Evolutionary conservation across 345 rosid genomes (phyloP).

Genomic region (Dovyalis caffra): DNA sequence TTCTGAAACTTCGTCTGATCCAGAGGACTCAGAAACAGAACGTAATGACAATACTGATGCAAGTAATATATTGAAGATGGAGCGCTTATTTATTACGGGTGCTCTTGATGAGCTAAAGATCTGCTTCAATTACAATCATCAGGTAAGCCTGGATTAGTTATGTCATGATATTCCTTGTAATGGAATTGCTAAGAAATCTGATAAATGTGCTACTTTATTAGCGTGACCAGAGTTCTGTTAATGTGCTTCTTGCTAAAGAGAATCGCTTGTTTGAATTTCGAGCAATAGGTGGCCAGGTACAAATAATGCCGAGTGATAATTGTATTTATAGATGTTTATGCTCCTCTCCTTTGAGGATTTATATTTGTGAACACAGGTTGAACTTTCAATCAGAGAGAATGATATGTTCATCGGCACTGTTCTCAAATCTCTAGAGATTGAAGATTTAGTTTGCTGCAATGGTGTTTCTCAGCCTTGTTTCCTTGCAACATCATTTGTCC

Average conservation of each 20-base stretch:
- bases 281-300: conserved; percentile 95
- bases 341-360: conserved; percentile 24
- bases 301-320: conserved; percentile 11
- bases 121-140: conserved; percentile 59
- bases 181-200: conserved; percentile 29
- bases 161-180: conserved; percentile 20
- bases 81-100: conserved; percentile 73
- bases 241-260: conserved; percentile 81
- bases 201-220: conserved; percentile 33
- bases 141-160: conserved; percentile 43
- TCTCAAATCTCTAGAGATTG: conserved; percentile 89
- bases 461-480: conserved; percentile 53
- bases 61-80: conserved; percentile 44
- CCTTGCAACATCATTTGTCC: conserved; percentile 84
- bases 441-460: conserved; percentile 72
- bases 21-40: conserved; percentile 68
- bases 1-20: conserved; percentile 85
- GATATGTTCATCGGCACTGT: conserved; percentile 87
- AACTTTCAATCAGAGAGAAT: conserved; percentile 69
- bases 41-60: conserved; percentile 35
- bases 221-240: conserved; percentile 58
- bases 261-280: conserved; percentile 70
- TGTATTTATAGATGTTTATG: conserved; percentile 13
- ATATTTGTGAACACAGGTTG: conserved; percentile 55
- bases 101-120: conserved; percentile 90